Percentiles rank a stretch among this genome's conserved stretches.
Evolutionary conservation across 2,329 filamentous ascomycete species (phyloP).

Genomic region (Truncatella angustata): DNA sequence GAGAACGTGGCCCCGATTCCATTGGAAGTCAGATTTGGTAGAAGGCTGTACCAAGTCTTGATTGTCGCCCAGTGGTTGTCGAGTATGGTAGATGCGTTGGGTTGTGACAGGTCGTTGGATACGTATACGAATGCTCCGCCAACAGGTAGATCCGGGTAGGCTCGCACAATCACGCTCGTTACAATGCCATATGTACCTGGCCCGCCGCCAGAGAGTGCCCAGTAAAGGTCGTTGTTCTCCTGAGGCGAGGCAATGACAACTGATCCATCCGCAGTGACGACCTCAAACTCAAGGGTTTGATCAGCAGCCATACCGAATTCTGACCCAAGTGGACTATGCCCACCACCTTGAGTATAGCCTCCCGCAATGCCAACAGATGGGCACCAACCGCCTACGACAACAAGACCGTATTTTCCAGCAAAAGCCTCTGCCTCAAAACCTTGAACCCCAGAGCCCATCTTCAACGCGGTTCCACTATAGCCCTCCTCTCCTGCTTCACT

Average conservation of each 20-base stretch:
- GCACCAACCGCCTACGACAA: conserved; percentile 16
- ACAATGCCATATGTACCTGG: conserved; percentile 31
- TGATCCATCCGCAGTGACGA: conserved; percentile 42
- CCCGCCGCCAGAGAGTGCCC: conserved; percentile 51
- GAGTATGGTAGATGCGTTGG: not conserved
- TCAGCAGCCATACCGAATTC: conserved; percentile 47
- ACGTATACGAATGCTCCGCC: not conserved
- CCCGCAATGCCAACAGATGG: conserved; percentile 31
- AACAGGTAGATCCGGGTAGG: not conserved
- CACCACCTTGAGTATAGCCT: conserved; percentile 45
- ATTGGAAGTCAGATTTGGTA: not conserved
- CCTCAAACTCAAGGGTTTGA: conserved; percentile 43
- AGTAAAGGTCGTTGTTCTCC: conserved; percentile 50
- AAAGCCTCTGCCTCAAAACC: conserved; percentile 14
- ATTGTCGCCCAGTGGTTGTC: not conserved
- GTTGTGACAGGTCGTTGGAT: not conserved
- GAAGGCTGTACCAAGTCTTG: not conserved
- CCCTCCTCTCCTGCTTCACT: not conserved
- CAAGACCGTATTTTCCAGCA: conserved; percentile 11
- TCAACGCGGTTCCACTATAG: conserved; percentile 16
- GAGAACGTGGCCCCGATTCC: not conserved
- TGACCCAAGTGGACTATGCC: conserved; percentile 39
- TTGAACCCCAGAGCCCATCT: conserved; percentile 17
- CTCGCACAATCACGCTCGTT: not conserved
- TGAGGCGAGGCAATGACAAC: conserved; percentile 39